These are phyloP conservation scores for Daedaleopsis nitida DNA, from an alignment of 768 basidiomycete genomes.

Conservation along the genomic window DNA sequence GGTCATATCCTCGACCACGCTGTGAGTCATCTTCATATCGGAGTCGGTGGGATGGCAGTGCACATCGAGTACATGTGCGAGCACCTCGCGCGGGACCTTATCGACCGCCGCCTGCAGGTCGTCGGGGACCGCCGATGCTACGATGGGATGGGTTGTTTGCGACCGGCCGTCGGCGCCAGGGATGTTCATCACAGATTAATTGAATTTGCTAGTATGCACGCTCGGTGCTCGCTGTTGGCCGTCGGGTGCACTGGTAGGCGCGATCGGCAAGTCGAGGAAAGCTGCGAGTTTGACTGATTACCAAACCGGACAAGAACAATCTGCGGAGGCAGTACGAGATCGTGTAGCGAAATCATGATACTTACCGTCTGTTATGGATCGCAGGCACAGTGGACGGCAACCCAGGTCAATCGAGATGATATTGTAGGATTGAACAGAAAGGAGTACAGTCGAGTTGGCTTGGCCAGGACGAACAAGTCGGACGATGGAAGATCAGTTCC, in stretches of 20 bases:
- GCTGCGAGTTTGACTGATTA: background rate
- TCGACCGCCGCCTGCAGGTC: slow-evolving; percentile 10
- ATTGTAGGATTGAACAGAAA: too few relatives aligned
- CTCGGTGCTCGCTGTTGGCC: background rate
- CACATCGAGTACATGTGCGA: slow-evolving; percentile 77
- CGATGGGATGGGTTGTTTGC: background rate
- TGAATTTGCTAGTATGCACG: background rate
- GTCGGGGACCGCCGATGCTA: background rate
- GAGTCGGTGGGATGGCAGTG: slow-evolving; percentile 95
- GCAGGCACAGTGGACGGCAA: too few relatives aligned
- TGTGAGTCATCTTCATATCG: slow-evolving; percentile 53
- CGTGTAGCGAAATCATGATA: background rate
- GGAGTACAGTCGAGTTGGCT: too few relatives aligned
- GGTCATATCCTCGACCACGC: slow-evolving; percentile 17
- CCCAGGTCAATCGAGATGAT: too few relatives aligned
- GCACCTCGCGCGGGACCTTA: slow-evolving; percentile 36
- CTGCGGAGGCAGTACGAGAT: slow-evolving; percentile 7
- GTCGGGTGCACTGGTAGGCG: too few relatives aligned
- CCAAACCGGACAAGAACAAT: slow-evolving; percentile 1
- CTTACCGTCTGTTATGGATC: too few relatives aligned
- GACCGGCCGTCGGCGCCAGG: background rate
- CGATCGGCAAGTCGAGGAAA: background rate
- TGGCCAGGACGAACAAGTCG: too few relatives aligned
- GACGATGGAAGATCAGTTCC: too few relatives aligned
- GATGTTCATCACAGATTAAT: background rate